phyloP scores from a whole-genome alignment of 1,284 basidiomycete genomes.

The Grifola frondosa region DNA sequence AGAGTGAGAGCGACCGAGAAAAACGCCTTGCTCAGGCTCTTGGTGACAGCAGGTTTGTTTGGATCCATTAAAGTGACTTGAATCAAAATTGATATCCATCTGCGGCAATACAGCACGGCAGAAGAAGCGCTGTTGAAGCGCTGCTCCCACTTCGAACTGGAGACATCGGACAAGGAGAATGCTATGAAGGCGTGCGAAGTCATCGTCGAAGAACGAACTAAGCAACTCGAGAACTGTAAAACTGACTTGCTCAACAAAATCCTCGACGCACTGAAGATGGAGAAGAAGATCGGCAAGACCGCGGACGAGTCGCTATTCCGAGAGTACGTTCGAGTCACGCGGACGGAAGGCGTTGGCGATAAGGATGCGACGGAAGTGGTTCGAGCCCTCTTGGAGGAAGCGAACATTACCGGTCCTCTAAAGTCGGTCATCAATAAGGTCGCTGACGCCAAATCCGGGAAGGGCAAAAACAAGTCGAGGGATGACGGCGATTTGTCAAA shows the following conservation, averaged over 20 bases:
- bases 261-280: slow-evolving; percentile 62
- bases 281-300: slow-evolving; percentile 63
- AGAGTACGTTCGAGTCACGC: slow-evolving; percentile 68
- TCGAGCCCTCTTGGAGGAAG: slow-evolving; percentile 59
- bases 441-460: slow-evolving; percentile 34
- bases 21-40: slow-evolving; percentile 84
- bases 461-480: slow-evolving; percentile 51
- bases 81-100: slow-evolving; percentile 10
- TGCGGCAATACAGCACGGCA: slow-evolving; percentile 56
- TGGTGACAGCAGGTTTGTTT: slow-evolving; percentile 80
- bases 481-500: slow-evolving; percentile 55
- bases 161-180: slow-evolving; percentile 68
- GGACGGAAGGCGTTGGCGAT: slow-evolving; percentile 73
- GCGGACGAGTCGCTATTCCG: slow-evolving; percentile 77
- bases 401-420: slow-evolving; percentile 45
- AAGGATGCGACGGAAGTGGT: slow-evolving; percentile 68
- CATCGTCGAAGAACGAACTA: slow-evolving; percentile 80
- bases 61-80: neutral
- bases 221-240: slow-evolving; percentile 80
- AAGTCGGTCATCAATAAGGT: slow-evolving; percentile 27
- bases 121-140: slow-evolving; percentile 92
- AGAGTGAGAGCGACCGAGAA: slow-evolving; percentile 89
- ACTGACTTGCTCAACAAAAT: slow-evolving; percentile 70
- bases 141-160: slow-evolving; percentile 91
- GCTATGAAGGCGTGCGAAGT: slow-evolving; percentile 91